A percentile compares a stretch with the other conserved stretches of the same genome.
Evolutionary conservation across 352 stramenopile species (phyloP).

Genomic region (Aphanomyces cochlioides): DNA sequence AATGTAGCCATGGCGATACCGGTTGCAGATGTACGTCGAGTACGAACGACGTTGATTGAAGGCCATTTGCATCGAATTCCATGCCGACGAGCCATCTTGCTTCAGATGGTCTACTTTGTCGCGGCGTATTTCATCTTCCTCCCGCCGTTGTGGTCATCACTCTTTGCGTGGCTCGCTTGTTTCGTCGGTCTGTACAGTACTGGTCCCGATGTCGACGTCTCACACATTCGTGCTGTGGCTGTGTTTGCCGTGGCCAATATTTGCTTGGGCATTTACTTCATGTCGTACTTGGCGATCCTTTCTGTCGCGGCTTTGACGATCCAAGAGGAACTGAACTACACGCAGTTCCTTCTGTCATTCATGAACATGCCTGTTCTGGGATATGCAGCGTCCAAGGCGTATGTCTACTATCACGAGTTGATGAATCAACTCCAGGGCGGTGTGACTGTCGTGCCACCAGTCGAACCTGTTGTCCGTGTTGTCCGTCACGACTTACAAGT

Average conservation of each 20-base stretch:
- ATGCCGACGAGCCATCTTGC: not conserved
- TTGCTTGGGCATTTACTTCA: not conserved
- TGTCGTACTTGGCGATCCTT: not conserved
- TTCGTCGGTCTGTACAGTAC: not conserved
- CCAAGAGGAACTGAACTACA: not conserved
- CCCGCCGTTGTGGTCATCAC: not conserved
- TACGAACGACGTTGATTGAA: not conserved
- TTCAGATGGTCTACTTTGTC: slow-evolving; percentile 7
- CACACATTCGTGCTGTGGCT: not conserved
- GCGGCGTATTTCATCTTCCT: not conserved
- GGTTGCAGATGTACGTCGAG: not conserved
- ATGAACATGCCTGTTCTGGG: not conserved
- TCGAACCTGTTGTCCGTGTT: no score
- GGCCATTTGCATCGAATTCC: not conserved
- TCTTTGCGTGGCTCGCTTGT: not conserved
- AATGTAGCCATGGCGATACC: slow-evolving; percentile 6
- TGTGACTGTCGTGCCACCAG: not conserved
- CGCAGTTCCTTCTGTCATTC: not conserved
- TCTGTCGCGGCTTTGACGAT: not conserved
- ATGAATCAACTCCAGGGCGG: not conserved
- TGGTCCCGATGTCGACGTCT: not conserved
- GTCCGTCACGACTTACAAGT: no score
- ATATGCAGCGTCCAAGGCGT: not conserved
- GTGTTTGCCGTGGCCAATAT: not conserved
- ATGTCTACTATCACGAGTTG: not conserved